A percentile compares a stretch with the other conserved stretches of the same genome.
Conservation (phyloP, 2,329 filamentous ascomycete genomes). For the Cercospora sp. region DNA sequence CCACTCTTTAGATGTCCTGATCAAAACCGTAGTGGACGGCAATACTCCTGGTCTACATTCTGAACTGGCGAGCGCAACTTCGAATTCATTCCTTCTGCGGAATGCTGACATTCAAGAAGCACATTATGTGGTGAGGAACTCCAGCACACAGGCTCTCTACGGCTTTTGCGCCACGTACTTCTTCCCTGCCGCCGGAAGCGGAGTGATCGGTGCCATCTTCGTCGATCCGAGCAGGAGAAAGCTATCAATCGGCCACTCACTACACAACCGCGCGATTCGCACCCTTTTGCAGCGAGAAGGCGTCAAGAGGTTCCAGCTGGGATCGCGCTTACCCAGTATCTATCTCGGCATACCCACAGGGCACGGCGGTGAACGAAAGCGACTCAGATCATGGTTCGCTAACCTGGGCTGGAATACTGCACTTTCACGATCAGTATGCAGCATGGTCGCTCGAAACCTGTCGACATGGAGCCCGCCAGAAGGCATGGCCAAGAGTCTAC, state of each 20-base stretch:
- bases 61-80: slow-evolving; percentile 67
- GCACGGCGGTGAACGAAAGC: slow-evolving; percentile 61
- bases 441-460: slow-evolving; percentile 73
- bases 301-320: slow-evolving; percentile 78
- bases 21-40: slow-evolving; percentile 67
- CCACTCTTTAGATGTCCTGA: slow-evolving; percentile 70
- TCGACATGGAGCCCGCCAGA: slow-evolving; percentile 72
- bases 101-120: slow-evolving; percentile 71
- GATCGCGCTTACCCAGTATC: slow-evolving; percentile 76
- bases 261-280: slow-evolving; percentile 81
- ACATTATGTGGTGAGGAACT: slow-evolving; percentile 92
- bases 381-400: slow-evolving; percentile 77
- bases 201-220: slow-evolving; percentile 81
- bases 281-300: slow-evolving; percentile 69
- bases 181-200: slow-evolving; percentile 66
- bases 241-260: slow-evolving; percentile 83
- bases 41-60: slow-evolving; percentile 66
- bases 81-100: slow-evolving; percentile 73
- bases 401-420: slow-evolving; percentile 82
- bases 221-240: slow-evolving; percentile 85
- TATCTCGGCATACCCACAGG: slow-evolving; percentile 80
- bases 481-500: slow-evolving; percentile 71
- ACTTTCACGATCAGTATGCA: slow-evolving; percentile 63
- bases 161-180: slow-evolving; percentile 91
- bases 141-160: slow-evolving; percentile 85